A percentile compares a stretch with the other conserved stretches of the same genome.
These are phyloP conservation scores for Salvia splendens DNA, from an alignment of 257 asterid species.

Conservation along the genomic window DNA sequence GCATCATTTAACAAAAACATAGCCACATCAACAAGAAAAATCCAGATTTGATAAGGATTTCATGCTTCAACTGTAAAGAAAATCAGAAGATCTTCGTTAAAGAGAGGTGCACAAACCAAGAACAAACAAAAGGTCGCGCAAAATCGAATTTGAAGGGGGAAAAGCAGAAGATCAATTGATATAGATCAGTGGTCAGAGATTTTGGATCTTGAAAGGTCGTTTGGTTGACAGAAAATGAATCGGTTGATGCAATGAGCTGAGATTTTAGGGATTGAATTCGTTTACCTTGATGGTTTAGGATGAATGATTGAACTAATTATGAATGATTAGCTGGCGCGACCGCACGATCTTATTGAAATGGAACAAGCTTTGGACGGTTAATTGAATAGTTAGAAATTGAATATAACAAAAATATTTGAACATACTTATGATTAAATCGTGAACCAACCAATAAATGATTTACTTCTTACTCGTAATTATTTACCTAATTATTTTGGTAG, in stretches of 20 bases:
- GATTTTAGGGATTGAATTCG: conserved; percentile 4
- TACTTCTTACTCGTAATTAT: no score
- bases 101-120: conserved; percentile 16
- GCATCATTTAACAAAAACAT: conserved; percentile 17
- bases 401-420: no score
- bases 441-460: no score
- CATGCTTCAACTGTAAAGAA: conserved; percentile 1
- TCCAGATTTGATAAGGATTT: conserved; percentile 3
- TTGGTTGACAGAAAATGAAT: conserved; percentile 5
- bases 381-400: no score
- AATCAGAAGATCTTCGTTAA: conserved; percentile 3
- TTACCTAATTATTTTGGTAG: no score
- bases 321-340: no score
- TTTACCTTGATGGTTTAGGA: not conserved
- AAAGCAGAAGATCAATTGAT: not conserved
- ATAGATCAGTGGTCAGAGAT: not conserved
- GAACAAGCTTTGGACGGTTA: not conserved
- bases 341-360: not conserved
- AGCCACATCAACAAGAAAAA: conserved; percentile 6
- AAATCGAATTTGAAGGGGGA: conserved; percentile 11
- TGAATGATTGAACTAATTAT: not conserved
- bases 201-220: conserved; percentile 32
- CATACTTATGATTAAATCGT: no score
- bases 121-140: conserved; percentile 12
- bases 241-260: not conserved